Base-by-base conservation (phyloP, 1,284 basidiomycete species). In the Peniophora sp. region DNA sequence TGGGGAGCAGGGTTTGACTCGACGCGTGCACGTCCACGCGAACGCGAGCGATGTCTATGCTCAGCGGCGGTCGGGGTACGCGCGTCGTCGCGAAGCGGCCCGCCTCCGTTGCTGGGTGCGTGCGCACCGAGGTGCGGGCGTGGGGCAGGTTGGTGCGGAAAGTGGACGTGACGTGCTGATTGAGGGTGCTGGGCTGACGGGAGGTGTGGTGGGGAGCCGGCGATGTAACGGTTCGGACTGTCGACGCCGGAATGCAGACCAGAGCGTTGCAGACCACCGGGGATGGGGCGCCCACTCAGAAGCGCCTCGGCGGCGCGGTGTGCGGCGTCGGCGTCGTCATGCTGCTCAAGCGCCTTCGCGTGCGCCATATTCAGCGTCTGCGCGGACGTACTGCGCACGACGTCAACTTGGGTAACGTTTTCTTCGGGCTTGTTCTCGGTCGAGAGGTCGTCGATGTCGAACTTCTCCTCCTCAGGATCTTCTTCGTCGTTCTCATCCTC, bases 391-490 rank as follows among this genome's bases (percentile, higher is more conserved):
- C 19, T 43, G 2, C 10, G 44, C 20, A 16, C 16, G 24, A 51
- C 16, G 27, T 50, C 52, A 16, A 39, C 24, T 8, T n/a, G 16
- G 8, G 38, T n/a, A 17, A 17, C 38, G 8, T 6, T 5, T 5
- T 8, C 19, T 16, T n/a, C n/a, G 47, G 46, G 38, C 39, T 45
- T 47, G 11, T n/a, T 51, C 14, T 56, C 55, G 10, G 64, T 62
- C 0, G 85, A 88, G 50, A 82, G 88, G 70, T 96, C 92, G 60
- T 94, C 89, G 52, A 96, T 96, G 63, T 97, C 93, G 65, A 84
- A 96, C 58, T 81, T 81, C 62, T 92, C 91, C 39, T 87, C 83
- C 45, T 88, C 76, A 39, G 75, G 74, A 0, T 76, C 74, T 3
- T 73, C 71, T 0, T 71, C 69, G 1, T 69, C 67, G 2, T 68